phyloP scores from a whole-genome alignment of 352 stramenopile species.

The Pythium aquatile region DNA sequence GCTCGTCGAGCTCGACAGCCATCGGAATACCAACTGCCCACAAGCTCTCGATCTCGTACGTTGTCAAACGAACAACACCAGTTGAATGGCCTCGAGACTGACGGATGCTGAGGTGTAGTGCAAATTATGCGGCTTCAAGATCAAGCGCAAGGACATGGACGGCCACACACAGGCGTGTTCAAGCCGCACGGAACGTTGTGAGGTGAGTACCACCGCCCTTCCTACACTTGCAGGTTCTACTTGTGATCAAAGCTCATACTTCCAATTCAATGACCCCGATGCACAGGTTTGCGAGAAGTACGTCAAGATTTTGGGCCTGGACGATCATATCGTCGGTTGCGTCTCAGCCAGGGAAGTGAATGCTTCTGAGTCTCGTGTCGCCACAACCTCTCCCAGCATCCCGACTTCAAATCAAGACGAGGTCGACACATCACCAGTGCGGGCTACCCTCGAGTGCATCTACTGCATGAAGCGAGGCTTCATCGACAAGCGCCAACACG shows the following conservation, averaged over 20 bases:
- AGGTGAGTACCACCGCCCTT: constrained; percentile 29
- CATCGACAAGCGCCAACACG: constrained; percentile 21
- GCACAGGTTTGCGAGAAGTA: constrained; percentile 45
- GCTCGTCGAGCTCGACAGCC: constrained; percentile 19
- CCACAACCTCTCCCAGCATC: background rate
- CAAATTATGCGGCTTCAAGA: constrained; percentile 44
- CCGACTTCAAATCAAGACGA: constrained; percentile 10
- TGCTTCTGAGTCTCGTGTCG: background rate
- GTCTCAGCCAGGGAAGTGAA: constrained; percentile 2
- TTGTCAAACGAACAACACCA: background rate
- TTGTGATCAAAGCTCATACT: no score
- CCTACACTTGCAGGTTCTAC: background rate
- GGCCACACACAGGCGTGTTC: constrained; percentile 40
- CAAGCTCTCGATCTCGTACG: constrained; percentile 32
- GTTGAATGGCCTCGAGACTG: background rate
- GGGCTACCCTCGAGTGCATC: constrained; percentile 31
- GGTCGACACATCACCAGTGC: background rate
- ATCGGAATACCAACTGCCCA: constrained; percentile 26
- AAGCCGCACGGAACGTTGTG: constrained; percentile 53
- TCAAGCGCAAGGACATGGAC: constrained; percentile 42
- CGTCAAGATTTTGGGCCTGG: constrained; percentile 42
- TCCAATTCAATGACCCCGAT: background rate
- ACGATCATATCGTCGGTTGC: constrained; percentile 22
- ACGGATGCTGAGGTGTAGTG: constrained; percentile 29
- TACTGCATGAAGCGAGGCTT: constrained; percentile 48